A percentile compares a stretch with the other conserved stretches of the same genome.
Conservation (phyloP, 345 rosid genomes). For the Brassica carinata region DNA sequence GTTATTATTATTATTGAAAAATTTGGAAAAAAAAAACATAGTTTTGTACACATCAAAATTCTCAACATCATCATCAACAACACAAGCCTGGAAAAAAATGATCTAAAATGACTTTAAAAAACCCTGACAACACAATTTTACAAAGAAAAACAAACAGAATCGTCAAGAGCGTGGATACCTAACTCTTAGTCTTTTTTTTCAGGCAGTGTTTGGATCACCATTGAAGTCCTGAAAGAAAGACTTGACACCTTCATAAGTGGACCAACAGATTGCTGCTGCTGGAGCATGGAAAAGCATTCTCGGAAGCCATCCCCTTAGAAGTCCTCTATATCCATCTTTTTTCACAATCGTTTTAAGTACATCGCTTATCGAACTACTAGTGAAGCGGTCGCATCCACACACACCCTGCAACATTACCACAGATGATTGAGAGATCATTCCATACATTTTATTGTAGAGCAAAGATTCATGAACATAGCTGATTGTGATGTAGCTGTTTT, state of each 20-base stretch:
- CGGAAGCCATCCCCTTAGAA: slow-evolving; percentile 71
- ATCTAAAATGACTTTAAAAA: neutral
- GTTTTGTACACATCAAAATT: slow-evolving; percentile 28
- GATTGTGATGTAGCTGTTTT: neutral
- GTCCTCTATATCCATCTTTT: slow-evolving; percentile 63
- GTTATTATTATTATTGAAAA: neutral
- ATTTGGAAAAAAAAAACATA: slow-evolving; percentile 6
- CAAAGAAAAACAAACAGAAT: slow-evolving; percentile 1
- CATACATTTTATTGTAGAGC: neutral
- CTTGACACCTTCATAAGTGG: slow-evolving; percentile 70
- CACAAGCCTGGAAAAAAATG: neutral
- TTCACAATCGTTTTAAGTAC: slow-evolving; percentile 49
- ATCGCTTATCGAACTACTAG: slow-evolving; percentile 55
- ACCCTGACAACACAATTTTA: slow-evolving; percentile 22
- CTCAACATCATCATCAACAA: neutral
- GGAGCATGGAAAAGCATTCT: slow-evolving; percentile 80
- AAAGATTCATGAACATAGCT: slow-evolving; percentile 1
- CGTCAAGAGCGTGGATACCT: slow-evolving; percentile 16
- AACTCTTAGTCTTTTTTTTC: neutral
- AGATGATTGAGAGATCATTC: slow-evolving; percentile 4
- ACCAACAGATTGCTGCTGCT: slow-evolving; percentile 77
- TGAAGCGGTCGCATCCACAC: slow-evolving; percentile 93
- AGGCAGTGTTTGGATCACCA: slow-evolving; percentile 32
- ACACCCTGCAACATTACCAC: slow-evolving; percentile 66
- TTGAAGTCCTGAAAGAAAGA: slow-evolving; percentile 52